Evolutionary conservation across 2,329 filamentous ascomycete species (phyloP).

Genomic region (Corinectria fuckeliana): DNA sequence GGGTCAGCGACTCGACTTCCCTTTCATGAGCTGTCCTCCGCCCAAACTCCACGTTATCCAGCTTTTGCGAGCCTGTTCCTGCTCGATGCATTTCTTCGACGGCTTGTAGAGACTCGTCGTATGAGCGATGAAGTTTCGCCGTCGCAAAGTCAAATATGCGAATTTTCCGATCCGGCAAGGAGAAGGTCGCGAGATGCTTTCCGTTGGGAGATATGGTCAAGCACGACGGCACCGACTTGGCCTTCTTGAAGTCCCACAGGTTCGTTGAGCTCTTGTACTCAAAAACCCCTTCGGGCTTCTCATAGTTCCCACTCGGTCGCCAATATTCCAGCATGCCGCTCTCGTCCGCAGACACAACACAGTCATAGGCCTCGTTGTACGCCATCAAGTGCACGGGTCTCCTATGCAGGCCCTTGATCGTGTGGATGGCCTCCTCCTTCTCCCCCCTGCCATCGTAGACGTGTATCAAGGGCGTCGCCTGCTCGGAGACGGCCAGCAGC

Average conservation of each 20-base stretch:
- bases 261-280: slow-evolving; percentile 92
- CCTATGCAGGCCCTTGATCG: slow-evolving; percentile 79
- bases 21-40: slow-evolving; percentile 84
- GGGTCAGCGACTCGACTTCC: slow-evolving; percentile 75
- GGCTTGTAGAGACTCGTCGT: slow-evolving; percentile 91
- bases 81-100: slow-evolving; percentile 95
- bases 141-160: slow-evolving; percentile 91
- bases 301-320: slow-evolving; percentile 79
- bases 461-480: slow-evolving; percentile 72
- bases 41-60: slow-evolving; percentile 93
- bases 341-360: slow-evolving; percentile 88
- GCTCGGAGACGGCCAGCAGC: slow-evolving; percentile 82
- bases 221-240: slow-evolving; percentile 82
- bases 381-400: slow-evolving; percentile 83
- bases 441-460: slow-evolving; percentile 93
- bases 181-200: slow-evolving; percentile 85
- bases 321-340: slow-evolving; percentile 97
- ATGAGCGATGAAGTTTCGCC: slow-evolving; percentile 87
- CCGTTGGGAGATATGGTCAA: slow-evolving; percentile 87
- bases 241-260: slow-evolving; percentile 96
- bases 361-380: slow-evolving; percentile 89
- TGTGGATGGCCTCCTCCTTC: slow-evolving; percentile 76
- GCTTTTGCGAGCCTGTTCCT: slow-evolving; percentile 78
- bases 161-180: slow-evolving; percentile 91
- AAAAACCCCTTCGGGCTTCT: slow-evolving; percentile 92